phyloP scores from a whole-genome alignment of 1,284 basidiomycete genomes.

The Ceratobasidium sp. region DNA sequence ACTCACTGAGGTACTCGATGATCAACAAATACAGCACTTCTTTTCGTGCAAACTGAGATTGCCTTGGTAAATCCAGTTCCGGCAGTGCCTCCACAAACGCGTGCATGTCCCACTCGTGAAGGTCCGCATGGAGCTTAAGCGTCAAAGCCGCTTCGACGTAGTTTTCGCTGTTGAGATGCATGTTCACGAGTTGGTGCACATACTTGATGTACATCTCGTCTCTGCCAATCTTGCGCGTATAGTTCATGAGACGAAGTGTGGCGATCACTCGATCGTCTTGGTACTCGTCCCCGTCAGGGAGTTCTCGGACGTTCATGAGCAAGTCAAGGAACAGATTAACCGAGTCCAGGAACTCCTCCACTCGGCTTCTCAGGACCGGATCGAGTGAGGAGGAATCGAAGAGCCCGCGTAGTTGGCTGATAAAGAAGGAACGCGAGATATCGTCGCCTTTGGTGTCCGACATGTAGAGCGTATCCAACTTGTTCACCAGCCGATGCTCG shows the following conservation, averaged over 20 bases:
- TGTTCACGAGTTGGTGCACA: conserved; percentile 90
- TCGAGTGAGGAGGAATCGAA: conserved; percentile 87
- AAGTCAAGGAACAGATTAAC: conserved; percentile 94
- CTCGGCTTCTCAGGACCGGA: conserved; percentile 74
- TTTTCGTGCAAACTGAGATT: conserved; percentile 93
- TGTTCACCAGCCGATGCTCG: conserved; percentile 93
- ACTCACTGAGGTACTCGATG: conserved; percentile 81
- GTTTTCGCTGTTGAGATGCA: conserved; percentile 87
- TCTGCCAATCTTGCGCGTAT: conserved; percentile 83
- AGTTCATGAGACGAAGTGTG: conserved; percentile 90
- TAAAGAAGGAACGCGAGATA: conserved; percentile 90
- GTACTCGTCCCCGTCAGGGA: conserved; percentile 94
- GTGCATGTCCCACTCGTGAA: conserved; percentile 87
- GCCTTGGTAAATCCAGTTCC: conserved; percentile 85
- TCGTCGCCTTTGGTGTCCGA: conserved; percentile 89
- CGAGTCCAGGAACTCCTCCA: conserved; percentile 84
- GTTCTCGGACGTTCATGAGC: conserved; percentile 86
- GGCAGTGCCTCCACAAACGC: conserved; percentile 84
- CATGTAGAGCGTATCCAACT: conserved; percentile 91
- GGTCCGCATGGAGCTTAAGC: conserved; percentile 89
- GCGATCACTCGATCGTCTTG: conserved; percentile 94
- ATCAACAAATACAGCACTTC: conserved; percentile 87
- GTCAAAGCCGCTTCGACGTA: conserved; percentile 93
- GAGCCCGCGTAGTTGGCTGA: conserved; percentile 86
- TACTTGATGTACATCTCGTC: conserved; percentile 94